phyloP scores from a whole-genome alignment of 225 moss, liverwort and hornwort genomes.

The Physcomitrellopsis africana region DNA sequence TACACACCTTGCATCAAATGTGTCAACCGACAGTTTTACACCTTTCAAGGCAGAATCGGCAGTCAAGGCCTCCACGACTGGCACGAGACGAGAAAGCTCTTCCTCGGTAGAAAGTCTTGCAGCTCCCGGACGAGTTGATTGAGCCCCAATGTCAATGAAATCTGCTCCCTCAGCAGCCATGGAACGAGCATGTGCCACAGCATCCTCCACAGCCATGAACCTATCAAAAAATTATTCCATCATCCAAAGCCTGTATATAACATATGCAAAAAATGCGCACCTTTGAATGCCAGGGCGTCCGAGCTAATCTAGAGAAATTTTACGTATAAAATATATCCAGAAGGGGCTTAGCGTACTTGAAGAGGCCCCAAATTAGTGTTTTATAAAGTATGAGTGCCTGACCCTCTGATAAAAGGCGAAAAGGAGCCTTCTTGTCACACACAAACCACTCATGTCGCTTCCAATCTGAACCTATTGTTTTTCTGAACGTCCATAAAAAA shows the following conservation, averaged over 20 bases:
- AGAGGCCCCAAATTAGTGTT: not conserved
- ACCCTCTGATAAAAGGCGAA: slow-evolving; percentile 3
- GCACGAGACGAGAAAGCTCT: slow-evolving; percentile 76
- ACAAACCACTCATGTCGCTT: slow-evolving; percentile 19
- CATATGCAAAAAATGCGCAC: slow-evolving; percentile 16
- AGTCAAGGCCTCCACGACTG: slow-evolving; percentile 71
- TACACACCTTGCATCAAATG: slow-evolving; percentile 76
- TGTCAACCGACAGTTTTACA: slow-evolving; percentile 75
- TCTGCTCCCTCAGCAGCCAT: slow-evolving; percentile 88
- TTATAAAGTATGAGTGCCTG: not conserved
- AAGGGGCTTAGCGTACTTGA: not conserved
- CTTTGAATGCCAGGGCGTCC: slow-evolving; percentile 18
- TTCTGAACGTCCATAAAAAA: slow-evolving; percentile 18
- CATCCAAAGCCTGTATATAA: slow-evolving; percentile 31
- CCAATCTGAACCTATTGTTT: not conserved
- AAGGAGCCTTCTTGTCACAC: not conserved
- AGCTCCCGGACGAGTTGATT: slow-evolving; percentile 89
- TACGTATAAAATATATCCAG: slow-evolving; percentile 9
- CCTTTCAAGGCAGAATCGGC: slow-evolving; percentile 59
- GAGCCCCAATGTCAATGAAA: slow-evolving; percentile 90
- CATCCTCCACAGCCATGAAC: slow-evolving; percentile 58
- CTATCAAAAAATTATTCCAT: slow-evolving; percentile 37
- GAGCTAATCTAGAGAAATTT: not conserved
- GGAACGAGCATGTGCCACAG: slow-evolving; percentile 64
- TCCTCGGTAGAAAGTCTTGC: slow-evolving; percentile 71